A percentile compares a stretch with the other conserved stretches of the same genome.
These are phyloP conservation scores for Fusarium cyanostomum DNA, from an alignment of 2,329 filamentous ascomycete genomes.

Conservation along the genomic window DNA sequence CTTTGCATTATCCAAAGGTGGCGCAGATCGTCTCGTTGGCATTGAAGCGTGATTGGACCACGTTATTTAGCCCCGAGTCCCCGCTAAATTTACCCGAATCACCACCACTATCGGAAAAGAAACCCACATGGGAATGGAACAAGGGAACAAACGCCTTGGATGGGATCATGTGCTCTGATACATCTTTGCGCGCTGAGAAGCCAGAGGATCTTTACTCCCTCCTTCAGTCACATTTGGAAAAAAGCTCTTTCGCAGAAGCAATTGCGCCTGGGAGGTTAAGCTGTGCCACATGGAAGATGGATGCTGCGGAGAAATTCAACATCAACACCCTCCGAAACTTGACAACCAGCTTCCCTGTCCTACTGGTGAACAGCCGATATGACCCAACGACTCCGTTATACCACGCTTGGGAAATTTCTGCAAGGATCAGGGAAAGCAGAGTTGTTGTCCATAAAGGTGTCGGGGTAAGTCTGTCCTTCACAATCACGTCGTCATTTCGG, in stretches of 20 bases:
- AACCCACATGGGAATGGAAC: too few relatives aligned
- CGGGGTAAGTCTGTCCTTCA: not conserved
- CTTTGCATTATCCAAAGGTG: too few relatives aligned
- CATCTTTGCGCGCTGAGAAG: slow-evolving; percentile 10
- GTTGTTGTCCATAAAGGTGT: not conserved
- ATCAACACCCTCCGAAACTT: not conserved
- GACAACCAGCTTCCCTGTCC: not conserved
- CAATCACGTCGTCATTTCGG: too few relatives aligned
- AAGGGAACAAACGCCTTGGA: not conserved
- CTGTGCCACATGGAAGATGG: not conserved
- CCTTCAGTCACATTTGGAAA: not conserved
- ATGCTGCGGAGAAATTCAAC: not conserved
- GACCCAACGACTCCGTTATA: not conserved
- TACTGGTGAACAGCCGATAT: not conserved
- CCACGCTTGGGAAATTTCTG: not conserved
- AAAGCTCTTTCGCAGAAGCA: slow-evolving; percentile 2
- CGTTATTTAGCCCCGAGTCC: too few relatives aligned
- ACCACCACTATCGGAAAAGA: too few relatives aligned
- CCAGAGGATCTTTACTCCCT: slow-evolving; percentile 13
- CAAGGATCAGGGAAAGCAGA: not conserved
- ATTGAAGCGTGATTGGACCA: too few relatives aligned
- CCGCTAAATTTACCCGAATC: too few relatives aligned
- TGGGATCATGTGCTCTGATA: slow-evolving; percentile 21
- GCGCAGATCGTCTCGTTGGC: too few relatives aligned
- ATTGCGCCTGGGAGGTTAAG: not conserved